Percentiles rank a stretch among this genome's conserved stretches.
Conservation (phyloP, 2,329 filamentous ascomycete genomes). For the Trichoderma sp. region DNA sequence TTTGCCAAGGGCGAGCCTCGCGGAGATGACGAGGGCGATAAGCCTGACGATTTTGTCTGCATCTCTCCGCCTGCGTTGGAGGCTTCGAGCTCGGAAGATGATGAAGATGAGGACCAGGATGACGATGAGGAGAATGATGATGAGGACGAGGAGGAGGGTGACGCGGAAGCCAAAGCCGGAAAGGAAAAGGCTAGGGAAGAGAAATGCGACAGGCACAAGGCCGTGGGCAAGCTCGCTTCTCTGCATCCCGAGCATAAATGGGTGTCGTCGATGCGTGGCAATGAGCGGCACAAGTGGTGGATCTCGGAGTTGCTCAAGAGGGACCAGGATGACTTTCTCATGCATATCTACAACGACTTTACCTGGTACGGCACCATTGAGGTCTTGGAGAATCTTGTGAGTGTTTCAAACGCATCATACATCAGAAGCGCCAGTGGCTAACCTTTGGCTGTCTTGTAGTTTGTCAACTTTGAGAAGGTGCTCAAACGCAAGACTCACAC, state of each 20-base stretch:
- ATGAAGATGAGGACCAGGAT: not conserved
- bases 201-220: not conserved
- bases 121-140: not conserved
- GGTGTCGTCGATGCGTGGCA: conserved; percentile 30
- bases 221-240: conserved; percentile 29
- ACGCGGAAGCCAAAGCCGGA: not conserved
- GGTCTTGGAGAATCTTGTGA: conserved; percentile 44
- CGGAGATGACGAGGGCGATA: conserved; percentile 29
- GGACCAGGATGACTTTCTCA: conserved; percentile 44
- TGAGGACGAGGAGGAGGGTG: not conserved
- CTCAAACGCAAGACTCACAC: conserved; percentile 24
- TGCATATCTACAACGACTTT: conserved; percentile 50
- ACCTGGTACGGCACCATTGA: conserved; percentile 46
- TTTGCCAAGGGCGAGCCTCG: conserved; percentile 27
- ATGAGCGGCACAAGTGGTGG: conserved; percentile 32
- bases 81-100: not conserved
- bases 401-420: conserved; percentile 16
- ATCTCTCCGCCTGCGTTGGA: not conserved
- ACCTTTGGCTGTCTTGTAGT: not conserved
- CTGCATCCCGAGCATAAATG: conserved; percentile 31
- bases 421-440: not conserved
- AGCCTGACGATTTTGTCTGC: conserved; percentile 33
- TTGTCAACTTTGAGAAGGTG: conserved; percentile 42
- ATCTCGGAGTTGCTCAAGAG: conserved; percentile 31
- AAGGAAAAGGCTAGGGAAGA: not conserved